Evolutionary conservation across 2,329 filamentous ascomycete genomes (phyloP).

Genomic region (Xylariaceae sp.): DNA sequence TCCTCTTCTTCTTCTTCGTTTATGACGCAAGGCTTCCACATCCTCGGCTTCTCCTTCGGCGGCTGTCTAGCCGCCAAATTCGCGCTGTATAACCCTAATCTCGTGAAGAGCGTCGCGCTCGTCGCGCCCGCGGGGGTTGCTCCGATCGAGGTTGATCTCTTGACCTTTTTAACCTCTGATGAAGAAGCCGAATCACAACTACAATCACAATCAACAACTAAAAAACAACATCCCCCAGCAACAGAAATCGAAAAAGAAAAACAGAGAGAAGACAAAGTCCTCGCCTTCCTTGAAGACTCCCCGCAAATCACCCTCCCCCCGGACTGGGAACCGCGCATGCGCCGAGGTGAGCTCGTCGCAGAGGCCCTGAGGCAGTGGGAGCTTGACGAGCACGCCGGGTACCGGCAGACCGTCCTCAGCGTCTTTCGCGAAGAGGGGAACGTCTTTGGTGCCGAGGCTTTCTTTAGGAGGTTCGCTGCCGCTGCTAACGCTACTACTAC

Average conservation of each 20-base stretch:
- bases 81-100: constrained; percentile 4
- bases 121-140: too few species aligned
- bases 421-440: constrained; percentile 10
- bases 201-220: too few species aligned
- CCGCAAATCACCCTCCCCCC: too few species aligned
- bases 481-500: too few species aligned
- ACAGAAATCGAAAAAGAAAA: too few species aligned
- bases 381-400: constrained; percentile 7
- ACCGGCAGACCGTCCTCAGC: constrained; percentile 9
- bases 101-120: constrained; percentile 11
- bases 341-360: constrained; percentile 11
- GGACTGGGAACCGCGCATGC: constrained; percentile 9
- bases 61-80: constrained; percentile 4
- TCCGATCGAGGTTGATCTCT: too few species aligned
- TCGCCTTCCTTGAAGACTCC: too few species aligned
- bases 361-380: constrained; percentile 12
- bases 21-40: constrained; percentile 2
- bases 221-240: too few species aligned
- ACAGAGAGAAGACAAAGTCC: too few species aligned
- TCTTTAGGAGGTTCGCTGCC: constrained; percentile 11
- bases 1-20: too few species aligned
- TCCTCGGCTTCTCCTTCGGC: constrained; percentile 15
- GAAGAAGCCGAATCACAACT: too few species aligned
- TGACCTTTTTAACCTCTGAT: too few species aligned
- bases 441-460: constrained; percentile 9